Evolutionary conservation across 2,329 filamentous ascomycete genomes (phyloP), one percentile per base, ranked within the genome.

Genomic region (Xylaria multiplex): DNA sequence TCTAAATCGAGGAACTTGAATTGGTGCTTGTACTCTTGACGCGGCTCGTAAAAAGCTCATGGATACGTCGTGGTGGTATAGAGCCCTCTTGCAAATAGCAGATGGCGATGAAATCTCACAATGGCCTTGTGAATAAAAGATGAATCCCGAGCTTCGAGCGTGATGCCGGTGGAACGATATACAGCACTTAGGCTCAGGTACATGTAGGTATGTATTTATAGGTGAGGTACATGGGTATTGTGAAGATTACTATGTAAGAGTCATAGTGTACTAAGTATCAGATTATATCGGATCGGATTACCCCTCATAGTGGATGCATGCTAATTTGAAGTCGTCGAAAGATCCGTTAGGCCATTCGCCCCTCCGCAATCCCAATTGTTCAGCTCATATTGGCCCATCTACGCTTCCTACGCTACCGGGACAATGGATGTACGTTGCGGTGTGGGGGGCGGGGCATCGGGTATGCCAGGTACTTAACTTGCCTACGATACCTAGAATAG

Each of bases 31-130:
- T 22, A 42, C 22, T 60, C 52, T 68, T 11, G 16, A 40, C 32
- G 55, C 40, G 11, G 32, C 52, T 22, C 64, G 64, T 27, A 40
- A 11, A 37, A 63, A 19, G 35, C 40, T 64, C 66, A 68, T 68
- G 11, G 27, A 64, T 46, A 19, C 7, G 40, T 40, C 11, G 11
- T 16, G 2, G 8, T 32, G 16, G 5, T 42, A 40, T 1, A 22
- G 43, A 13, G 46, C 8, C 57, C 2, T 62, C 30, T 24, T 7
- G 16, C 6, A 14, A 43, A 22, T 13, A 22, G 2, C 35, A 27
- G 27, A 27, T 27, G 2, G 19, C 35, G 2, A 42, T 54, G 19
- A 16, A 30, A 37, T 22, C 14, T 54, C 50, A 6, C 11, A 6
- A n/a, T 16, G 14, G 8, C 22, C 32, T 24, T 4, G 11, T 19